Evolutionary conservation across 306 rosid genomes (phyloP).

Genomic region (Acacia melanoxylon): DNA sequence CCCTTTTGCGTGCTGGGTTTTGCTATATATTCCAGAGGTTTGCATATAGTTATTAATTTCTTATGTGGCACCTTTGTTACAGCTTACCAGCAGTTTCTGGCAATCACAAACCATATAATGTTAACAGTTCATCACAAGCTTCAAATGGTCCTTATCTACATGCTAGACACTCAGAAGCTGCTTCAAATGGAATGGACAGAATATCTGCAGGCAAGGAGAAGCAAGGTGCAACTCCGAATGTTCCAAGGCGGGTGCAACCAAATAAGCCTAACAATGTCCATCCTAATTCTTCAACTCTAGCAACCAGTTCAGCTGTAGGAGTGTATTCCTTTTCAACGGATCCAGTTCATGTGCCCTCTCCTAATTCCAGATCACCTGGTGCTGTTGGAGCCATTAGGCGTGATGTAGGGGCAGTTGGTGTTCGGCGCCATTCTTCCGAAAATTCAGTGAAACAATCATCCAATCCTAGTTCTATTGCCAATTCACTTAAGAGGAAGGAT

Average conservation of each 20-base stretch:
- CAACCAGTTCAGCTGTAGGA: conserved; percentile 77
- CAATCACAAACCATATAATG: conserved; percentile 37
- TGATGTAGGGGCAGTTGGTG: conserved; percentile 90
- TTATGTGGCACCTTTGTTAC: conserved; percentile 27
- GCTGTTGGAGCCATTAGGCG: conserved; percentile 94
- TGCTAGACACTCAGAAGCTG: conserved; percentile 39
- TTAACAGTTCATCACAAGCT: conserved; percentile 42
- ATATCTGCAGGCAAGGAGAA: conserved; percentile 47
- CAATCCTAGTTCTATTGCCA: conserved; percentile 53
- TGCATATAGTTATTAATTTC: conserved; percentile 9
- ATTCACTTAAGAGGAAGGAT: conserved; percentile 56
- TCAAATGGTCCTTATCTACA: conserved; percentile 53
- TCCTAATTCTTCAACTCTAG: conserved; percentile 41
- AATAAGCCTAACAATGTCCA: conserved; percentile 52
- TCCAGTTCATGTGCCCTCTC: conserved; percentile 98
- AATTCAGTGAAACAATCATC: conserved; percentile 50
- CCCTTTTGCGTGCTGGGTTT: not conserved
- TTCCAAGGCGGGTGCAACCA: conserved; percentile 29
- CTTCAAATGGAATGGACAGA: conserved; percentile 37
- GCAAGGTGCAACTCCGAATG: conserved; percentile 37
- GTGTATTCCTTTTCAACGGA: conserved; percentile 93
- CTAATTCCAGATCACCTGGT: conserved; percentile 87
- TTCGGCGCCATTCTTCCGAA: conserved; percentile 72
- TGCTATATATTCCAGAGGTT: not conserved
- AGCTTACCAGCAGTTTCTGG: conserved; percentile 54